A percentile compares a stretch with the other conserved stretches of the same genome.
Conservation (phyloP, 2,329 filamentous ascomycete species). For the Amauroascus verrucosus region DNA sequence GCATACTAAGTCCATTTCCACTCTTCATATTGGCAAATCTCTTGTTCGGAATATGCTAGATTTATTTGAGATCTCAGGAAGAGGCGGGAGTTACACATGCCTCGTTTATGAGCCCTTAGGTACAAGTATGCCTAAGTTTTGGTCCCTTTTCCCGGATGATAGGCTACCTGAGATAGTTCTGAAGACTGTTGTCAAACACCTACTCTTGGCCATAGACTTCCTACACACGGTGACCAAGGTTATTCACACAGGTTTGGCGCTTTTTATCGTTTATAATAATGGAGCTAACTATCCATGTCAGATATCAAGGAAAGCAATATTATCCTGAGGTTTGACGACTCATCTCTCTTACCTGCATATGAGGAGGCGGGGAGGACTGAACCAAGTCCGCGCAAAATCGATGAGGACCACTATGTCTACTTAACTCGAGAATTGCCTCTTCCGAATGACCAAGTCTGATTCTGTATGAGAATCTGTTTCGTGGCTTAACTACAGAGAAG, state of each 20-base stretch:
- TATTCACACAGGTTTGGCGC: constrained; percentile 7
- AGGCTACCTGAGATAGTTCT: neutral
- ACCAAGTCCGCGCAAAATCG: neutral
- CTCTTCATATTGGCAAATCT: neutral
- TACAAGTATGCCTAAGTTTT: neutral
- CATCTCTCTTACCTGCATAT: constrained; percentile 1
- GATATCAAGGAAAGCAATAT: neutral
- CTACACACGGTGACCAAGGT: constrained; percentile 6
- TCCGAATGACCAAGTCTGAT: neutral
- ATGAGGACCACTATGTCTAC: neutral
- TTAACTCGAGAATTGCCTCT: neutral
- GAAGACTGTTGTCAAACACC: constrained; percentile 1
- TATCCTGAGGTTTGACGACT: neutral
- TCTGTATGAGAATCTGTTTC: neutral
- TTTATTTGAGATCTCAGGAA: neutral
- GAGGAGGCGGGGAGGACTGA: neutral
- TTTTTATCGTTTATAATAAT: neutral
- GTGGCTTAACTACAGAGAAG: neutral
- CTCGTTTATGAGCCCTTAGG: neutral
- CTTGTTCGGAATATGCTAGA: neutral
- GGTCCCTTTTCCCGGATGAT: neutral
- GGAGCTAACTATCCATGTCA: neutral
- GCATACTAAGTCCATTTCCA: neutral
- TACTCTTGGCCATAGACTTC: constrained; percentile 11
- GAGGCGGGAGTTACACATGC: neutral